These are phyloP conservation scores for Aspergillus panamensis DNA, from an alignment of 495 filamentous ascomycete species.

Conservation along the genomic window DNA sequence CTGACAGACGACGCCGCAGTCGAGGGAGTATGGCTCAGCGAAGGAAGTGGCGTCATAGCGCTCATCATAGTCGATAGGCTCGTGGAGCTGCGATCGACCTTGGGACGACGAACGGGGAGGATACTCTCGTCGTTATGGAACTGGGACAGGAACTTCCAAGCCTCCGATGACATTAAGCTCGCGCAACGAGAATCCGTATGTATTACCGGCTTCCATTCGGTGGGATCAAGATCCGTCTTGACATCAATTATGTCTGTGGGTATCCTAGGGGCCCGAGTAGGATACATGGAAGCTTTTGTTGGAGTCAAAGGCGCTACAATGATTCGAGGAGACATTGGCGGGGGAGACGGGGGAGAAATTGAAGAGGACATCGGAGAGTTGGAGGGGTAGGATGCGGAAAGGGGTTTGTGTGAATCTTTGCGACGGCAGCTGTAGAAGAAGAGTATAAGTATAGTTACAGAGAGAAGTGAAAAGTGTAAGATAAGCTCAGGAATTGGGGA, in stretches of 20 bases:
- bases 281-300: constrained; percentile 31
- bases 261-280: constrained; percentile 39
- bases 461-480: constrained; percentile 10
- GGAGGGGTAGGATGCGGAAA: constrained; percentile 40
- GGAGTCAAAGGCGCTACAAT: constrained; percentile 46
- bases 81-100: constrained; percentile 27
- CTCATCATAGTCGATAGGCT: constrained; percentile 37
- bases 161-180: constrained; percentile 40
- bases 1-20: constrained; percentile 42
- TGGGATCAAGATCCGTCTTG: constrained; percentile 54
- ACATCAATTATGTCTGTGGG: constrained; percentile 34
- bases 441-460: constrained; percentile 10
- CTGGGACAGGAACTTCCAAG: constrained; percentile 48
- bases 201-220: constrained; percentile 58
- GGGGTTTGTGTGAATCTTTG: constrained; percentile 50
- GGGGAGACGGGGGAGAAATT: constrained; percentile 32
- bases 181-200: constrained; percentile 15
- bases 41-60: constrained; percentile 26
- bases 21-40: constrained; percentile 44
- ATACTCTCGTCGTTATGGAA: constrained; percentile 38
- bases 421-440: constrained; percentile 44
- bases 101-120: constrained; percentile 28
- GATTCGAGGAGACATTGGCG: constrained; percentile 37
- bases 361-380: constrained; percentile 26
- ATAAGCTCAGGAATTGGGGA: constrained; percentile 1